Evolutionary conservation across 1,139 yeast species (phyloP).

Genomic region (Geotrichum macrosporum): DNA sequence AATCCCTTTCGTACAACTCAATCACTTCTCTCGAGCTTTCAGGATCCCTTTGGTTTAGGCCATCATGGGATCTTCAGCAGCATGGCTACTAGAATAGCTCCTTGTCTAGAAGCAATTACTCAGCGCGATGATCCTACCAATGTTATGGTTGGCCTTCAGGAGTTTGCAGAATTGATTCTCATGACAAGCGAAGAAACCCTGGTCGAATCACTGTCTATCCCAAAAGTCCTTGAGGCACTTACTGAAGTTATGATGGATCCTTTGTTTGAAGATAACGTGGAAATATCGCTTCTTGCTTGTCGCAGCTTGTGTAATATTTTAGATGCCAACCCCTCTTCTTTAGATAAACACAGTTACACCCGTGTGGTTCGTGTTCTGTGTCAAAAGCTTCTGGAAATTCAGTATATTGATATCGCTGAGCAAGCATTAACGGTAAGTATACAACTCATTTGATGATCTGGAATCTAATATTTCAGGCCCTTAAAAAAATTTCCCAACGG

Average conservation of each 20-base stretch:
- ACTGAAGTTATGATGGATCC: slow-evolving; percentile 60
- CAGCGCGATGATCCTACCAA: slow-evolving; percentile 44
- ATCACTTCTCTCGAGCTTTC: slow-evolving; percentile 22
- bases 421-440: slow-evolving; percentile 70
- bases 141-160: slow-evolving; percentile 42
- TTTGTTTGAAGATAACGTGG: slow-evolving; percentile 59
- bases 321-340: slow-evolving; percentile 68
- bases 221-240: slow-evolving; percentile 52
- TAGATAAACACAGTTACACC: slow-evolving; percentile 59
- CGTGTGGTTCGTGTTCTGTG: slow-evolving; percentile 67
- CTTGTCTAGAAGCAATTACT: slow-evolving; percentile 31
- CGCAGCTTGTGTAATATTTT: slow-evolving; percentile 78
- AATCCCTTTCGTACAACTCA: slow-evolving; percentile 28
- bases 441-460: neutral
- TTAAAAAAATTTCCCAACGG: slow-evolving; percentile 39
- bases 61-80: slow-evolving; percentile 27
- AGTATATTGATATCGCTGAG: slow-evolving; percentile 86
- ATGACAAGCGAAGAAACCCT: slow-evolving; percentile 39
- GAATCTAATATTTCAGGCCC: slow-evolving; percentile 27
- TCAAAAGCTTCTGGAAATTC: slow-evolving; percentile 65
- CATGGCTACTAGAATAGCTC: slow-evolving; percentile 29
- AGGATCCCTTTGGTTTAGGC: slow-evolving; percentile 17
- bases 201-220: slow-evolving; percentile 51
- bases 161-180: slow-evolving; percentile 39
- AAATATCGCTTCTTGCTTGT: slow-evolving; percentile 77